Percentiles rank a stretch among this genome's conserved stretches.
Conservation (phyloP, 2,329 filamentous ascomycete species). For the Claviceps sp. region DNA sequence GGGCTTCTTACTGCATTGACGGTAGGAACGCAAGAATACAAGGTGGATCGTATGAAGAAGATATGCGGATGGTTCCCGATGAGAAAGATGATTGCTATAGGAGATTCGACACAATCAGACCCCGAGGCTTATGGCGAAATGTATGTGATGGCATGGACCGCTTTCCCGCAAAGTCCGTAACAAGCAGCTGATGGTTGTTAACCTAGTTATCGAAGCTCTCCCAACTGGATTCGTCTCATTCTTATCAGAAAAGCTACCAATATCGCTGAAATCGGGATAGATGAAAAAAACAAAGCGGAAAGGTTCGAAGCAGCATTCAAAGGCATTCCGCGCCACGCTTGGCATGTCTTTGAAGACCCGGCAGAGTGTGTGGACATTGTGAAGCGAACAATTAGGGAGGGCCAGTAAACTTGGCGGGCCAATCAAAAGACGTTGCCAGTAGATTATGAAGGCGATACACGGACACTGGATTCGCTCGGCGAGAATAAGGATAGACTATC, state of each 20-base stretch:
- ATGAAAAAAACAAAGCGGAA: conserved; percentile 57
- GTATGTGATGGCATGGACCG: conserved; percentile 27
- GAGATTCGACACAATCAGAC: conserved; percentile 84
- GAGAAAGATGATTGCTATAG: conserved; percentile 69
- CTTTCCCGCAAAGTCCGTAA: not conserved
- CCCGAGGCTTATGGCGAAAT: conserved; percentile 81
- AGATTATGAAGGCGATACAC: too few species aligned
- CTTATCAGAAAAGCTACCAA: conserved; percentile 76
- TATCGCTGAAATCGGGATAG: conserved; percentile 54
- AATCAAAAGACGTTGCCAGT: not conserved
- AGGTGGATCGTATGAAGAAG: conserved; percentile 65
- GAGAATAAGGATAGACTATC: too few species aligned
- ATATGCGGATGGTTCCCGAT: conserved; percentile 67
- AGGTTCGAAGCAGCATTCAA: conserved; percentile 78
- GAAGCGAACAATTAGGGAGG: conserved; percentile 9
- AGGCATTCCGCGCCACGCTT: conserved; percentile 53
- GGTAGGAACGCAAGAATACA: conserved; percentile 72
- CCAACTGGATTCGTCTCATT: conserved; percentile 70
- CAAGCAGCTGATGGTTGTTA: conserved; percentile 3
- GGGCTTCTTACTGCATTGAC: conserved; percentile 72
- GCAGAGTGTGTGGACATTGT: conserved; percentile 40
- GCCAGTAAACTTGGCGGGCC: not conserved
- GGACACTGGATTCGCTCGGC: too few species aligned
- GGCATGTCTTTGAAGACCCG: conserved; percentile 74
- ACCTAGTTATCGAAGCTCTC: conserved; percentile 44